Percentiles rank a stretch among this genome's conserved stretches.
These are phyloP conservation scores for Neolentinus lepideus DNA, from an alignment of 1,284 basidiomycete species.

Conservation along the genomic window DNA sequence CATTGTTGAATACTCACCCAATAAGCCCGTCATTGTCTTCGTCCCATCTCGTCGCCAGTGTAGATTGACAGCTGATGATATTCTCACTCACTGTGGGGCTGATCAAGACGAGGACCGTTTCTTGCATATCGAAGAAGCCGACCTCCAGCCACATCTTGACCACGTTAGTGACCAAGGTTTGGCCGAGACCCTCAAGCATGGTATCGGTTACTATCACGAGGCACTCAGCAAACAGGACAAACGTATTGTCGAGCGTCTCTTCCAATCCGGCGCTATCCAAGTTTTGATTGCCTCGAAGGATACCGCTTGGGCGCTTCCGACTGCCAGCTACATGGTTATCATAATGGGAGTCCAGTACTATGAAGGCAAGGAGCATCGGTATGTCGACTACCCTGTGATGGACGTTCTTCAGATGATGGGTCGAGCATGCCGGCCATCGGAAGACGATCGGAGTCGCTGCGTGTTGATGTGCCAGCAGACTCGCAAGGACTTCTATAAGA, in stretches of 20 bases:
- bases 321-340: constrained; percentile 94
- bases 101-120: constrained; percentile 85
- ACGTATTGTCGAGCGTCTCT: constrained; percentile 89
- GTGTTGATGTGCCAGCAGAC: constrained; percentile 97
- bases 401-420: constrained; percentile 99
- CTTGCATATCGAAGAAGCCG: constrained; percentile 82
- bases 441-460: constrained; percentile 86
- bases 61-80: constrained; percentile 87
- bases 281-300: constrained; percentile 95
- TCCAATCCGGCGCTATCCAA: constrained; percentile 92
- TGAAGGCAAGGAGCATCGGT: constrained; percentile 95
- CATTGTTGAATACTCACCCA: constrained; percentile 83
- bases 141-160: constrained; percentile 86
- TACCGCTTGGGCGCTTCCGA: constrained; percentile 91
- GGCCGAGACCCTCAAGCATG: constrained; percentile 80
- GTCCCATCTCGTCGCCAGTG: constrained; percentile 94
- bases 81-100: constrained; percentile 84
- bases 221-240: constrained; percentile 90
- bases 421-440: constrained; percentile 81
- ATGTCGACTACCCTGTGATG: constrained; percentile 96
- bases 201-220: constrained; percentile 96
- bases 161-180: constrained; percentile 77
- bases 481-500: constrained; percentile 97
- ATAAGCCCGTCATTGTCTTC: constrained; percentile 88
- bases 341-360: constrained; percentile 98